These are phyloP conservation scores for Acer yangbiense DNA, from an alignment of 345 rosid species.

Conservation along the genomic window DNA sequence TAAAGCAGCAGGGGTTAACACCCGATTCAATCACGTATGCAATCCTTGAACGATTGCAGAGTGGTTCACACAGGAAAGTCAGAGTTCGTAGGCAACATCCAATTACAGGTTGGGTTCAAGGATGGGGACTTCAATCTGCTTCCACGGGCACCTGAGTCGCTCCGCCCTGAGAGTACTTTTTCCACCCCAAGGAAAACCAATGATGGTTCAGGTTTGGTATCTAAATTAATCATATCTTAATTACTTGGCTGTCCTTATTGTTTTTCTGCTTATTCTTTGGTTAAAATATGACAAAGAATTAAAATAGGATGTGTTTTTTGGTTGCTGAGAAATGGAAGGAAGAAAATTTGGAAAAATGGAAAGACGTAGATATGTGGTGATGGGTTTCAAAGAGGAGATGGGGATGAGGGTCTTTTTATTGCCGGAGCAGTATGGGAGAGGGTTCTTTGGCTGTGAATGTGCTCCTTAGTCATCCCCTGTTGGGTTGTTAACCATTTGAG, in stretches of 20 bases:
- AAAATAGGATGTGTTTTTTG: not conserved
- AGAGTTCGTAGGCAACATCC: conserved; percentile 83
- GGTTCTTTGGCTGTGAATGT: not conserved
- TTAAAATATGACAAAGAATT: not conserved
- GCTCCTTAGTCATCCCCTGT: not conserved
- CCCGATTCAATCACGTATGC: conserved; percentile 85
- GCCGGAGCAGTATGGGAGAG: not conserved
- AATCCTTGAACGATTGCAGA: conserved; percentile 75
- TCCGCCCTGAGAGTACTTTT: not conserved
- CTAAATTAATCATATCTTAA: not conserved
- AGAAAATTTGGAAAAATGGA: not conserved
- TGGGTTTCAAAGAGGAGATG: too few relatives aligned
- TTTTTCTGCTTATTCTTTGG: not conserved
- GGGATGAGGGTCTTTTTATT: not conserved
- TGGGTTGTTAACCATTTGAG: not conserved
- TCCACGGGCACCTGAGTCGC: conserved; percentile 2
- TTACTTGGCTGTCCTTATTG: not conserved
- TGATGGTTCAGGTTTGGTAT: too few relatives aligned
- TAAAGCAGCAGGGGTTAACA: conserved; percentile 78
- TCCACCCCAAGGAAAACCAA: not conserved
- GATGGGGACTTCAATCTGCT: not conserved
- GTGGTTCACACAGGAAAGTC: conserved; percentile 63
- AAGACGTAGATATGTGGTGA: too few relatives aligned
- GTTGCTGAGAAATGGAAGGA: not conserved
- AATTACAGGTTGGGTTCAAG: conserved; percentile 77